phyloP scores from a whole-genome alignment of 163 green algal species.

The Chloromonas sp. region DNA sequence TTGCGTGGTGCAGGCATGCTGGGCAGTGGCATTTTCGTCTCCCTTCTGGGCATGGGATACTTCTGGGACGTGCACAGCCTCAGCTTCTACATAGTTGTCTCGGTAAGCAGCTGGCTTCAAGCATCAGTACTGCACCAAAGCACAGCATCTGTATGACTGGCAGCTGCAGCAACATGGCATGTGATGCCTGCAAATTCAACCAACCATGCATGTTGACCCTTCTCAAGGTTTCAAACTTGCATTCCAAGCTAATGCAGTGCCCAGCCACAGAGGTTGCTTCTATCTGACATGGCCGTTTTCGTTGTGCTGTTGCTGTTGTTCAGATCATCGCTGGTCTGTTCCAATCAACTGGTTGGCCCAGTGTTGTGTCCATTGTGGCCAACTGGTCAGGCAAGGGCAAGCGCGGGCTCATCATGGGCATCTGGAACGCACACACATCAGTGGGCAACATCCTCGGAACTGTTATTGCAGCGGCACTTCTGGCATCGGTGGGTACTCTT shows the following conservation, averaged over 20 bases:
- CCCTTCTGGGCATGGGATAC: slow-evolving; percentile 47
- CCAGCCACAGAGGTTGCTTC: no score
- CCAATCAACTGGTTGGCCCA: slow-evolving; percentile 88
- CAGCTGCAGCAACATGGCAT: no score
- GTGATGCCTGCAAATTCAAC: no score
- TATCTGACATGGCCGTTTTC: no score
- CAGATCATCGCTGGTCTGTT: slow-evolving; percentile 71
- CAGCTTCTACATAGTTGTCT: slow-evolving; percentile 67
- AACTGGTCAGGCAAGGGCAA: slow-evolving; percentile 94
- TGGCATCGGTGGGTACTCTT: slow-evolving; percentile 17
- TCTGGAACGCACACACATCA: slow-evolving; percentile 93
- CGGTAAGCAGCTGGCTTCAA: slow-evolving; percentile 14
- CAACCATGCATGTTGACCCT: no score
- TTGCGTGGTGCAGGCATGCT: slow-evolving; percentile 25
- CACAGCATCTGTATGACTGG: no score
- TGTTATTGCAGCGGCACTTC: slow-evolving; percentile 64
- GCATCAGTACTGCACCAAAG: not conserved
- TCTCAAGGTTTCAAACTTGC: no score
- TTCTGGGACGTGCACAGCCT: slow-evolving; percentile 81
- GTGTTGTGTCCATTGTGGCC: slow-evolving; percentile 86
- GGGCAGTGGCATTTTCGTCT: slow-evolving; percentile 15
- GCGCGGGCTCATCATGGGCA: slow-evolving; percentile 86
- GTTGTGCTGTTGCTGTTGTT: not conserved
- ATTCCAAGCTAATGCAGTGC: no score
- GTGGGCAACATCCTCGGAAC: slow-evolving; percentile 91